A percentile compares a stretch with the other conserved stretches of the same genome.
Evolutionary conservation across 768 basidiomycete species (phyloP).

Genomic region (Boletus edulis): DNA sequence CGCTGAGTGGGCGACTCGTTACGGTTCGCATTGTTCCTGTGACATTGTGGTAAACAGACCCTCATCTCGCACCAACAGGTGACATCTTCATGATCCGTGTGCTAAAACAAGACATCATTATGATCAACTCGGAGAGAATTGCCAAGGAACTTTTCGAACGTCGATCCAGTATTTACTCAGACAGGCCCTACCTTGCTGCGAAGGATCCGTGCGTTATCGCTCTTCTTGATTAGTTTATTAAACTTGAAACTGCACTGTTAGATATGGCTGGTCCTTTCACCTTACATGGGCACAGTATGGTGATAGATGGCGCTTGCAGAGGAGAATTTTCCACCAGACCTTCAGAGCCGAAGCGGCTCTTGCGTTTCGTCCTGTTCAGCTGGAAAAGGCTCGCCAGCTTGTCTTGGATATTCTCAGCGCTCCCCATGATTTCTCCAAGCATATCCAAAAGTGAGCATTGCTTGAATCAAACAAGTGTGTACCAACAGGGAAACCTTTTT

Average conservation of each 20-base stretch:
- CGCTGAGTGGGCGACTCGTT: constrained; percentile 15
- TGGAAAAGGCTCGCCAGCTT: constrained; percentile 19
- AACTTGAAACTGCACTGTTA: background rate
- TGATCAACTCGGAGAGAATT: constrained; percentile 25
- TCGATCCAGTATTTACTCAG: constrained; percentile 27
- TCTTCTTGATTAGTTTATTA: too few species aligned
- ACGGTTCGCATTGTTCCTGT: constrained; percentile 6
- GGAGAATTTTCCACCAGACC: constrained; percentile 21
- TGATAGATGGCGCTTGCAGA: constrained; percentile 23
- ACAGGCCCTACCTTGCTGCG: constrained; percentile 18
- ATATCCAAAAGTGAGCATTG: constrained; percentile 8
- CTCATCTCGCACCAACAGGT: constrained; percentile 6
- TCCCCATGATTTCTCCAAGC: constrained; percentile 1
- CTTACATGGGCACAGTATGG: constrained; percentile 17
- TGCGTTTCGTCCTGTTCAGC: constrained; percentile 15
- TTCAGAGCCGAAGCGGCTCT: constrained; percentile 17
- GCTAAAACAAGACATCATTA: constrained; percentile 21
- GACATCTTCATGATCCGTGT: constrained; percentile 21
- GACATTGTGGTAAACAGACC: background rate
- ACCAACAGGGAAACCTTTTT: too few species aligned
- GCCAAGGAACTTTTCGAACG: constrained; percentile 30
- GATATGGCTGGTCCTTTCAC: constrained; percentile 23
- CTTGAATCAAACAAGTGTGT: too few species aligned
- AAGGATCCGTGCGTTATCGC: constrained; percentile 11
- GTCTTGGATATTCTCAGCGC: constrained; percentile 8